Evolutionary conservation across 306 rosid species (phyloP), one percentile per base, ranked within the genome.

Genomic region (Glycine tomentella): DNA sequence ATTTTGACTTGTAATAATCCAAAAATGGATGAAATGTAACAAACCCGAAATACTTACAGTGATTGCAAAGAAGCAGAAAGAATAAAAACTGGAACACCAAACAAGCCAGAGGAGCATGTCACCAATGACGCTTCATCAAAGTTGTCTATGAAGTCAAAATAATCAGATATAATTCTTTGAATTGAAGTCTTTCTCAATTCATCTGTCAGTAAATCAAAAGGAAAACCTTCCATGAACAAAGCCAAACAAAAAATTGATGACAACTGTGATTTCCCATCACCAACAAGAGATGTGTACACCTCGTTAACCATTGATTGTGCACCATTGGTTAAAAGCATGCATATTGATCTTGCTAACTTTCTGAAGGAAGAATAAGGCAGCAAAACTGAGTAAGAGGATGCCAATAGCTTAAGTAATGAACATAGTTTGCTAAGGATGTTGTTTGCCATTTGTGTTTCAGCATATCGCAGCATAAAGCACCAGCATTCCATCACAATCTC

Each of bases 401-500:
- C 92, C 84, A 93, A 83, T 76, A 72, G 69, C 88, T 89, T 93
- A 81, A 95, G 74, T 77, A 95, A 78, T 11, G 90, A 89, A 82
- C 89, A 90, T 31, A 93, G 76, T 72, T 89, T 85, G 83, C 80
- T 77, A 74, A 87, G 58, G 59, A 91, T 81, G 76, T 53, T 83
- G 64, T 76, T 87, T 79, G 79, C 92, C 88, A 87, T 80, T 62
- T 81, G 83, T 55, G 80, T 71, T 84, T 93, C 97, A 14, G 93
- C 91, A 89, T 90, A 79, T 69, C 92, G 91, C 78, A 88, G 74
- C 80, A 93, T 68, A 86, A 95, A 95, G 86, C 99, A 87, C 97
- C 97, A 91, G 81, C 94, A 93, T 84, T 95, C 98, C 95, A 89
- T 89, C 55, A 93, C 90, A 84, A 95, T 82, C 79, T 93, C 98